Conservation (phyloP, 306 rosid species). For the Rosa chinensis region DNA sequence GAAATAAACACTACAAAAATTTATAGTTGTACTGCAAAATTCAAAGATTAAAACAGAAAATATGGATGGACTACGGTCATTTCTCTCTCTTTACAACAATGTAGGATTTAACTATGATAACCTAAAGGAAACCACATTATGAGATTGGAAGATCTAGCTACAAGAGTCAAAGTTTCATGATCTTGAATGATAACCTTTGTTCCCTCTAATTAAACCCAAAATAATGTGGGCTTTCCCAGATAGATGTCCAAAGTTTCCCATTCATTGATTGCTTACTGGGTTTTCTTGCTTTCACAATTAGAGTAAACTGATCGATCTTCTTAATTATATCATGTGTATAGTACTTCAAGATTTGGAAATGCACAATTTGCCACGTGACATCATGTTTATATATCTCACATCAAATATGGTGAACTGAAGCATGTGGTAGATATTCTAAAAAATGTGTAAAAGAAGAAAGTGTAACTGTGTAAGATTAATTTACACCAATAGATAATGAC, state of each 20-base stretch:
- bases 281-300: slow-evolving; percentile 5
- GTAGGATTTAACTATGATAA: slow-evolving; percentile 1
- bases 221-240: slow-evolving; percentile 12
- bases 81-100: background rate
- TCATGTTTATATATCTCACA: slow-evolving; percentile 7
- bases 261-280: background rate
- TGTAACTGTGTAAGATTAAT: background rate
- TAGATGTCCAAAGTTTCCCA: slow-evolving; percentile 13
- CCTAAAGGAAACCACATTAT: background rate
- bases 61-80: no score
- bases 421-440: slow-evolving; percentile 19
- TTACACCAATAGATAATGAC: background rate
- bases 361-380: slow-evolving; percentile 19
- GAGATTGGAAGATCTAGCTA: slow-evolving; percentile 13
- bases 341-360: slow-evolving; percentile 24
- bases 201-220: slow-evolving; percentile 4
- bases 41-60: background rate
- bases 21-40: no score
- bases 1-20: no score
- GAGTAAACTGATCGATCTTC: background rate
- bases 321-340: slow-evolving; percentile 11
- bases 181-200: slow-evolving; percentile 7
- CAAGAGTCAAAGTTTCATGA: slow-evolving; percentile 22
- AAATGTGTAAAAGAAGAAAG: slow-evolving; percentile 6
- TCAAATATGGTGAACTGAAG: background rate